phyloP scores from a whole-genome alignment of 2,329 filamentous ascomycete species.

The Stemphylium lycopersici region DNA sequence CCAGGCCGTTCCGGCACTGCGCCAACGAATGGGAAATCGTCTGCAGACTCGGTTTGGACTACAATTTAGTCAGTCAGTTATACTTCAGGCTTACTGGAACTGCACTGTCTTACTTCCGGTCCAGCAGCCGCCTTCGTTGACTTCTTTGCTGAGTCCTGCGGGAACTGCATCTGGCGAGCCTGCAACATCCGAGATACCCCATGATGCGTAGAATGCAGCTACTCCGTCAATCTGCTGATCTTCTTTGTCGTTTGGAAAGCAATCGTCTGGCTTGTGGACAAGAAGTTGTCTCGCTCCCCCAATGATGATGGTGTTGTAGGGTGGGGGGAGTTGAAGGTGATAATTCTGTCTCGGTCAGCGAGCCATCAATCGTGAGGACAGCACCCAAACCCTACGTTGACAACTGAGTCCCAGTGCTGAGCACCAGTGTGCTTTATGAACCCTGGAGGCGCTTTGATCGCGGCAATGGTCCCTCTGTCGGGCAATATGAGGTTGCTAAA shows the following conservation, averaged over 20 bases:
- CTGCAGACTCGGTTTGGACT: slow-evolving; percentile 9
- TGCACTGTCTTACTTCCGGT: slow-evolving; percentile 10
- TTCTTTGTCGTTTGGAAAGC: slow-evolving; percentile 9
- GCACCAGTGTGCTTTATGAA: slow-evolving; percentile 19
- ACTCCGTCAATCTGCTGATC: slow-evolving; percentile 10
- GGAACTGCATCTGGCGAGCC: slow-evolving; percentile 2
- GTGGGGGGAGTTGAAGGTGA: slow-evolving; percentile 15
- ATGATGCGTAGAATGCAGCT: slow-evolving; percentile 13
- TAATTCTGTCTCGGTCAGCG: slow-evolving; percentile 11
- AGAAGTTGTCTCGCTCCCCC: slow-evolving; percentile 15
- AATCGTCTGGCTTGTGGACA: slow-evolving; percentile 9
- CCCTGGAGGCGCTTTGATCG: slow-evolving; percentile 12
- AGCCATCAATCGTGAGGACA: neutral
- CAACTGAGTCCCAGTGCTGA: slow-evolving; percentile 15
- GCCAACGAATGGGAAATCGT: slow-evolving; percentile 16
- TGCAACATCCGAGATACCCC: slow-evolving; percentile 11
- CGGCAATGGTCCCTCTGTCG: slow-evolving; percentile 3
- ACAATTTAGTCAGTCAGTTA: neutral
- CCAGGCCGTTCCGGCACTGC: slow-evolving; percentile 4
- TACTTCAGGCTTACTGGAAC: no score
- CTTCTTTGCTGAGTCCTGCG: slow-evolving; percentile 9
- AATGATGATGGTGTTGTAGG: slow-evolving; percentile 19
- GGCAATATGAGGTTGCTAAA: slow-evolving; percentile 13
- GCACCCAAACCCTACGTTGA: slow-evolving; percentile 8
- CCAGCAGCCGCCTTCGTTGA: slow-evolving; percentile 14